Evolutionary conservation across 192 early-diverging fungal genomes (phyloP), one percentile per base, ranked within the genome.

Genomic region (Linnemannia hyalina): DNA sequence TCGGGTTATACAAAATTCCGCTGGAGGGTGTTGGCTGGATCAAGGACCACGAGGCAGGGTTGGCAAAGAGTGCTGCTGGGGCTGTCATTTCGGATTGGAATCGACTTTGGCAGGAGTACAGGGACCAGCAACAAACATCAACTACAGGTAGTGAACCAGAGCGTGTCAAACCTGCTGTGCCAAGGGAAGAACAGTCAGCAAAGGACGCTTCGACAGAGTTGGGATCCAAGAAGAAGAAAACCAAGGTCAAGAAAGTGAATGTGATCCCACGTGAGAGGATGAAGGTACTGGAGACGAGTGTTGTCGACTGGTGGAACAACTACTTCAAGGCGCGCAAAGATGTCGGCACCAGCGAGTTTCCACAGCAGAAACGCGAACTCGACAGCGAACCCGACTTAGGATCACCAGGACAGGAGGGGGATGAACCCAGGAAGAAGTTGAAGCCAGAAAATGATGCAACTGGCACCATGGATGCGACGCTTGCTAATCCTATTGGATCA

Each of bases 11-110:
- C 54, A 78, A 70, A 6, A 72, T 86, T 23, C 84, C 84, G 1
- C 72, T 86, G 26, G 84, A 86, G 46, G 84, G 84, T 10, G 63
- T 86, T 57, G 84, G 84, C 40, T 86, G 84, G 84, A 72, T 86
- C 40, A 80, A 71, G 68, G 84, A 86, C 49, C 36, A 86, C 52
- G 84, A 80, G 36, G 84, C 84, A 47, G 80, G 84, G 6, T 52
- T 60, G 10, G 84, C 84, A 7, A 80, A 78, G 41, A 40, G 84
- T 16, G 75, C 84, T n/a, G 84, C 84, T 9, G 80, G 79, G 0
- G 84, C 84, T 22, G 60, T 86, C 4, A 54, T 86, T 42, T 36
- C 84, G 9, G 84, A 86, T 6, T 81, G 84, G 83, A 81, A 73
- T 29, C 63, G 84, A 11, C 73, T 42, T 36, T 86, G 84, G 84